A percentile compares a stretch with the other conserved stretches of the same genome.
These are phyloP conservation scores for Penicillium riverlandense DNA, from an alignment of 495 filamentous ascomycete species.

Conservation along the genomic window DNA sequence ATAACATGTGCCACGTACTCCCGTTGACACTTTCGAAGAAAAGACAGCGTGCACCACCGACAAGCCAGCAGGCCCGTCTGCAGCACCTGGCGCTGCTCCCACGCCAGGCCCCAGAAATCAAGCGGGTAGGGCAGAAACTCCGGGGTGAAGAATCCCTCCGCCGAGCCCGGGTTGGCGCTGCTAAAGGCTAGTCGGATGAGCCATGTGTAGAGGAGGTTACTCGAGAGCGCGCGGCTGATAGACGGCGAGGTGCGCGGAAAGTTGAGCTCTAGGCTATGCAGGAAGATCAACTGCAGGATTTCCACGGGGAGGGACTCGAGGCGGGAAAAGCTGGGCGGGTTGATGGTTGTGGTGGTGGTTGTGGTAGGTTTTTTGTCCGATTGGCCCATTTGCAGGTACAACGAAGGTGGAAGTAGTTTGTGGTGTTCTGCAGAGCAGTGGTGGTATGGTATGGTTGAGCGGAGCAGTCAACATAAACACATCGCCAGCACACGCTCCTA, in stretches of 20 bases:
- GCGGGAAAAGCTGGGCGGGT: slow-evolving; percentile 15
- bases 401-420: background rate
- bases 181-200: slow-evolving; percentile 37
- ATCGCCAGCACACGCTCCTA: no score
- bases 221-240: slow-evolving; percentile 26
- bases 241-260: slow-evolving; percentile 39
- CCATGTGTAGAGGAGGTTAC: slow-evolving; percentile 35
- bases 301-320: slow-evolving; percentile 48
- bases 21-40: slow-evolving; percentile 34
- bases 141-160: slow-evolving; percentile 23
- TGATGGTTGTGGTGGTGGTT: no score
- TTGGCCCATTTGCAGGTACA: slow-evolving; percentile 7
- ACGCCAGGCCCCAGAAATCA: slow-evolving; percentile 21
- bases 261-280: slow-evolving; percentile 41
- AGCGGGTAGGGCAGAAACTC: slow-evolving; percentile 33
- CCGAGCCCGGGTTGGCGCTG: slow-evolving; percentile 24
- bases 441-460: no score
- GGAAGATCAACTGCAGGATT: slow-evolving; percentile 45
- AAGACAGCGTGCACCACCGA: slow-evolving; percentile 37
- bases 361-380: no score
- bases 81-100: slow-evolving; percentile 15
- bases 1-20: slow-evolving; percentile 31
- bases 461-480: no score
- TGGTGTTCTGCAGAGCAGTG: background rate
- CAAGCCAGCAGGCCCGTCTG: slow-evolving; percentile 31